Evolutionary conservation across 2,329 filamentous ascomycete genomes (phyloP).

Genomic region (Colletotrichum orbiculare): DNA sequence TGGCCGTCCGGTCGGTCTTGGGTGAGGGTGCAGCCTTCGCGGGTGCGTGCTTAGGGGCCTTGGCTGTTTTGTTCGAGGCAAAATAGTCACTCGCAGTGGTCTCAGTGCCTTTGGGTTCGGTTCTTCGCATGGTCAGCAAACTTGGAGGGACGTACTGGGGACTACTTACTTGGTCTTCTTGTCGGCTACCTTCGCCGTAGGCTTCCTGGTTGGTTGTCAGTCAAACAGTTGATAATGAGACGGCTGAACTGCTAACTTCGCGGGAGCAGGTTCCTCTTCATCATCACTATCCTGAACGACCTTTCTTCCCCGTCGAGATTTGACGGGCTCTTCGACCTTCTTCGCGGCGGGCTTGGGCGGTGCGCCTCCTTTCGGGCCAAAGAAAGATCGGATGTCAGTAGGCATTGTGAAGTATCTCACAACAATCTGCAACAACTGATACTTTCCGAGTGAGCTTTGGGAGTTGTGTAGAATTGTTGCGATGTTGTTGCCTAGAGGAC

Average conservation of each 20-base stretch:
- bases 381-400: slow-evolving; percentile 88
- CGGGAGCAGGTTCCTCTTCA: slow-evolving; percentile 66
- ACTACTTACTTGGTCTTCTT: slow-evolving; percentile 62
- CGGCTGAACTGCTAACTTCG: neutral
- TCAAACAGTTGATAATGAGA: slow-evolving; percentile 8
- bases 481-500: slow-evolving; percentile 21
- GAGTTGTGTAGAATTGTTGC: neutral
- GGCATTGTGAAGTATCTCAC: slow-evolving; percentile 67
- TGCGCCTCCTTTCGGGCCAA: slow-evolving; percentile 78
- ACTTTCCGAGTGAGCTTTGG: neutral
- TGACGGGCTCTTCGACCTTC: slow-evolving; percentile 57
- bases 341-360: slow-evolving; percentile 60
- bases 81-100: slow-evolving; percentile 70
- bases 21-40: slow-evolving; percentile 51
- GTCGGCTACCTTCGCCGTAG: slow-evolving; percentile 56
- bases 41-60: slow-evolving; percentile 49
- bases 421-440: neutral
- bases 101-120: slow-evolving; percentile 58
- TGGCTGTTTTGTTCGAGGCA: slow-evolving; percentile 56
- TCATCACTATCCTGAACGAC: slow-evolving; percentile 86
- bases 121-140: slow-evolving; percentile 42
- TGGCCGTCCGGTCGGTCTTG: slow-evolving; percentile 53
- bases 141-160: slow-evolving; percentile 10
- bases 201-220: slow-evolving; percentile 23
- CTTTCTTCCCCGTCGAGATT: slow-evolving; percentile 67